Evolutionary conservation across 2,329 filamentous ascomycete species (phyloP).

Genomic region (Ceratocystis cacaofunesta): DNA sequence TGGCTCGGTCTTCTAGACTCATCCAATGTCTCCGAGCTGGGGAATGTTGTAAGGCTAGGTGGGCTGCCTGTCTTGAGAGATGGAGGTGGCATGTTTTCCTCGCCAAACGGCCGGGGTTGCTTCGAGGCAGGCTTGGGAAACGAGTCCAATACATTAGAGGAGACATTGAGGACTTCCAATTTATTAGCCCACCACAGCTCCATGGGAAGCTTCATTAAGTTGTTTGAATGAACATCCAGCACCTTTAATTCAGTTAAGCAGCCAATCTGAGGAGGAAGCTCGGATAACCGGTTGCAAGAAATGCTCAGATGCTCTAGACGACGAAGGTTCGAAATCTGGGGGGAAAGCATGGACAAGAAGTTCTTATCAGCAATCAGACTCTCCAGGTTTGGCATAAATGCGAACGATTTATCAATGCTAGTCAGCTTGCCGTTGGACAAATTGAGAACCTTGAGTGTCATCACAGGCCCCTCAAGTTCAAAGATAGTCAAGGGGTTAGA

Average conservation of each 20-base stretch:
- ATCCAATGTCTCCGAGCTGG: conserved; percentile 61
- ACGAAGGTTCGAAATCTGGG: conserved; percentile 67
- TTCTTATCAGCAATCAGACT: conserved; percentile 87
- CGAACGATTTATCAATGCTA: conserved; percentile 77
- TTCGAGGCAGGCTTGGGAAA: conserved; percentile 79
- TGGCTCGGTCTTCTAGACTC: conserved; percentile 62
- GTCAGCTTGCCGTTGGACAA: conserved; percentile 83
- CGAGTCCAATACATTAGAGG: conserved; percentile 78
- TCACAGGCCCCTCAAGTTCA: conserved; percentile 60
- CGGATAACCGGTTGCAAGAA: conserved; percentile 74
- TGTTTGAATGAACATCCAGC: conserved; percentile 85
- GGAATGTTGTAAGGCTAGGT: conserved; percentile 39
- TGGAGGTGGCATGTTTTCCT: conserved; percentile 25
- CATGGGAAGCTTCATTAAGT: conserved; percentile 71
- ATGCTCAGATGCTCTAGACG: conserved; percentile 86
- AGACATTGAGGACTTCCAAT: conserved; percentile 83
- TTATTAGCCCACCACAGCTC: conserved; percentile 94
- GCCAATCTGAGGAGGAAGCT: conserved; percentile 75
- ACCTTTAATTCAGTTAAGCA: conserved; percentile 71
- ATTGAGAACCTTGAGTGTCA: conserved; percentile 73
- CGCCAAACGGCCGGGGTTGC: conserved; percentile 44
- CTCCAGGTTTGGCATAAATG: conserved; percentile 72
- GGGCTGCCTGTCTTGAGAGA: conserved; percentile 27
- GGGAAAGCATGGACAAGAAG: conserved; percentile 80
- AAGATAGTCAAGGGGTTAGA: conserved; percentile 94